Percentiles rank a stretch among this genome's conserved stretches.
Conservation (phyloP, 495 filamentous ascomycete species). For the Aspergillus taichungensis region DNA sequence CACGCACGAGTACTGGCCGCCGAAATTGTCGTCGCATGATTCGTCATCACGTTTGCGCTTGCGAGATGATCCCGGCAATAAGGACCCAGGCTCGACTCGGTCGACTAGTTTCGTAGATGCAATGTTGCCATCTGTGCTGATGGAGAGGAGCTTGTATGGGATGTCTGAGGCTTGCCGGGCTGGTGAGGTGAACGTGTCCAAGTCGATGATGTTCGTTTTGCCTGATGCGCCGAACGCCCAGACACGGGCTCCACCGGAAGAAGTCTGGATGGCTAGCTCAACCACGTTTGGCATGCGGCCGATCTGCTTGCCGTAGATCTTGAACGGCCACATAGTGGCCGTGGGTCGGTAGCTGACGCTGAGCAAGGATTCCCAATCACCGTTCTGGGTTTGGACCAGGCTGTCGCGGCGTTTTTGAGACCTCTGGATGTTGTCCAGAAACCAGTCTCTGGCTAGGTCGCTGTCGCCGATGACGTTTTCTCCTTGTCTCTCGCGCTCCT, state of each 20-base stretch:
- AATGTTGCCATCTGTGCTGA: constrained; percentile 24
- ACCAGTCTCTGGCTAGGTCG: constrained; percentile 26
- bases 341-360: constrained; percentile 28
- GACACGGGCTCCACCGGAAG: constrained; percentile 26
- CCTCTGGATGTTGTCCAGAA: constrained; percentile 20
- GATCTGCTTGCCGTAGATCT: constrained; percentile 36
- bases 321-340: constrained; percentile 34
- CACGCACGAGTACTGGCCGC: constrained; percentile 13
- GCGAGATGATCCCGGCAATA: constrained; percentile 8
- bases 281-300: constrained; percentile 27
- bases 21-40: constrained; percentile 12
- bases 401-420: constrained; percentile 23
- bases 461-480: constrained; percentile 30
- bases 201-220: constrained; percentile 24
- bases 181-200: constrained; percentile 24
- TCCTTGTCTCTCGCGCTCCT: constrained; percentile 27
- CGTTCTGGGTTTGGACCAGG: constrained; percentile 29
- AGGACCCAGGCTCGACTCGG: constrained; percentile 2
- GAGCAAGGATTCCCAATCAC: constrained; percentile 33
- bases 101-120: constrained; percentile 11
- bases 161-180: constrained; percentile 6
- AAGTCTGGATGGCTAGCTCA: constrained; percentile 30
- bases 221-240: constrained; percentile 33
- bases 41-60: constrained; percentile 24
- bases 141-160: constrained; percentile 17